Base-by-base conservation (phyloP, 768 basidiomycete genomes). In the Daedalea quercina region DNA sequence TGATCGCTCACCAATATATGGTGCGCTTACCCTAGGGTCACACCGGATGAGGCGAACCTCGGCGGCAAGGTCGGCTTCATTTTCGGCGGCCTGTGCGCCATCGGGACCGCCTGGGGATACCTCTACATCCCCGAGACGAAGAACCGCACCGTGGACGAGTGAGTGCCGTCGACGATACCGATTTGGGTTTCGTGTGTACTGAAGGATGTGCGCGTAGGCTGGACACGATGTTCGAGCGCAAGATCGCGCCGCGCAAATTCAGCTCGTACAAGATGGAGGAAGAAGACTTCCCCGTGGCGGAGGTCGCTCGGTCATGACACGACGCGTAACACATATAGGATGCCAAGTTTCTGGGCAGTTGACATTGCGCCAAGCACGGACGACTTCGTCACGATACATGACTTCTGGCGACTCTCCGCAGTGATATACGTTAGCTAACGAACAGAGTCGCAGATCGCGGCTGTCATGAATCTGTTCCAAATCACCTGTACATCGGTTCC, bases 61-160 rank as follows among this genome's bases (percentile, higher is more conserved):
- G 43, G 50, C n/a, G 50, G 50, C 4, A 51, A 51, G 42, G 50
- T 51, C 24, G 50, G 50, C 42, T 51, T 51, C 26, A 51, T 51
- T 23, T 51, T 51, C 20, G 50, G 50, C 7, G 50, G 50, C 9
- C 50, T 51, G 4, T 24, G 22, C 25, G 48, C 31, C 9, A 17
- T 50, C 35, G 48, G 48, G 4, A 50, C 31, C 3, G 37, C 25
- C 4, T 50, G 48, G 48, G 48, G 26, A 28, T 50, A 50, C 35
- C 24, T 50, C 11, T 50, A 50, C 35, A 50, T 50, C 25, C 48
- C 48, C 8, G 48, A 50, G 25, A 50, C 48, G 8, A 50, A 50
- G 48, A 50, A 50, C 37, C 48, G 48, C 6, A 50, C 48, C n/a
- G 48, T 50, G 3, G 48, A 50, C 35, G 48, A 50, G 48, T 50